These are phyloP conservation scores for Hyaloperonospora arabidopsidis DNA, from an alignment of 352 stramenopile genomes.

Conservation along the genomic window DNA sequence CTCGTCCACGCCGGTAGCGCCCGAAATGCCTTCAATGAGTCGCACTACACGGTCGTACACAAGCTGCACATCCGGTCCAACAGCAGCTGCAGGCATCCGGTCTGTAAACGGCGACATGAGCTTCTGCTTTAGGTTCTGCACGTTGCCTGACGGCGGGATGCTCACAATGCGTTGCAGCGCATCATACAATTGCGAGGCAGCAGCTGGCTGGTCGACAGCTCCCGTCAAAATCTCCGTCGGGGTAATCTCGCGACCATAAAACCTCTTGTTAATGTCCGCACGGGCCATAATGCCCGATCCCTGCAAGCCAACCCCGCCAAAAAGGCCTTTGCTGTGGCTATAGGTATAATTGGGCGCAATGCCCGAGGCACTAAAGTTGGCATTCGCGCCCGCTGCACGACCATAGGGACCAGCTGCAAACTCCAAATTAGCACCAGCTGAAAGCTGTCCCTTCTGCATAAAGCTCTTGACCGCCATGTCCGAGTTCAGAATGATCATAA, in stretches of 20 bases:
- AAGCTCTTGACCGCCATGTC: constrained; percentile 88
- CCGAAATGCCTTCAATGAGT: constrained; percentile 59
- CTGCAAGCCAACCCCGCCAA: constrained; percentile 74
- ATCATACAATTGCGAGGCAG: constrained; percentile 78
- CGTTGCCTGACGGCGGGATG: constrained; percentile 56
- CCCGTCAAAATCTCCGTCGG: constrained; percentile 79
- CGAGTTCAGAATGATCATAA: constrained; percentile 91
- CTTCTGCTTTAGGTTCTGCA: constrained; percentile 48
- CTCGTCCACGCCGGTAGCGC: constrained; percentile 53
- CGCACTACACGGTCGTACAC: constrained; percentile 79
- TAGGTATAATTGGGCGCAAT: constrained; percentile 85
- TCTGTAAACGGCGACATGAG: constrained; percentile 62
- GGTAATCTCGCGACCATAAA: constrained; percentile 82
- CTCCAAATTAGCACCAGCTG: constrained; percentile 73
- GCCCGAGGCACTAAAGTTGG: constrained; percentile 67
- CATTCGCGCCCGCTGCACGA: constrained; percentile 62
- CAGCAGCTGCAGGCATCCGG: constrained; percentile 59
- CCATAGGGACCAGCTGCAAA: constrained; percentile 77
- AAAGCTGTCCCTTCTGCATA: constrained; percentile 79
- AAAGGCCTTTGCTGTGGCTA: constrained; percentile 81
- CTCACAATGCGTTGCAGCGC: constrained; percentile 65
- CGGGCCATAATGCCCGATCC: constrained; percentile 73
- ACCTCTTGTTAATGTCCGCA: constrained; percentile 81
- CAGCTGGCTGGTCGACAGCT: constrained; percentile 69
- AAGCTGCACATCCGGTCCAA: constrained; percentile 71